phyloP scores from a whole-genome alignment of 2,329 filamentous ascomycete species.

The Fusarium sp. region DNA sequence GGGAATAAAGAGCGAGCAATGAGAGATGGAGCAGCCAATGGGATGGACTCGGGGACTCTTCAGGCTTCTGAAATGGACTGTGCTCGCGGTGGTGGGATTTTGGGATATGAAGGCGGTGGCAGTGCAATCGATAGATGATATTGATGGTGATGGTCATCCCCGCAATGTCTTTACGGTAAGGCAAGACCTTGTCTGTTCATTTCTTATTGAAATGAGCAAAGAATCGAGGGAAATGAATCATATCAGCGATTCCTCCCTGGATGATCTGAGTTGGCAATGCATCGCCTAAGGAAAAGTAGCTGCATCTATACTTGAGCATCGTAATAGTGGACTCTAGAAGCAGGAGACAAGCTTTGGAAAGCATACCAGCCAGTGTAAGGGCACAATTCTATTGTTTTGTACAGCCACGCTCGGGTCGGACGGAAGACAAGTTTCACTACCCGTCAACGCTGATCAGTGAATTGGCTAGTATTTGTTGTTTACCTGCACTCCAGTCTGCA shows the following conservation, averaged over 20 bases:
- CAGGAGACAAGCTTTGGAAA: not conserved
- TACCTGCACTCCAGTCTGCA: not conserved
- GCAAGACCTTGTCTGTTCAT: constrained; percentile 28
- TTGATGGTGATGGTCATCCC: constrained; percentile 20
- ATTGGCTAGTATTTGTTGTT: constrained; percentile 20
- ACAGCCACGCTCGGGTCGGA: constrained; percentile 36
- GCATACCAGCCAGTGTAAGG: not conserved
- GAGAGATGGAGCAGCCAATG: not conserved
- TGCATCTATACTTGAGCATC: not conserved
- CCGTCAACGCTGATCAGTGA: constrained; percentile 14
- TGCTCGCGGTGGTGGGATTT: constrained; percentile 17
- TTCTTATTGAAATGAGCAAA: constrained; percentile 21
- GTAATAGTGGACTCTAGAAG: not conserved
- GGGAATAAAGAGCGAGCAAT: not conserved
- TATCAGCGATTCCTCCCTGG: not conserved
- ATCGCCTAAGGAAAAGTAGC: not conserved
- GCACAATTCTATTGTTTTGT: constrained; percentile 22
- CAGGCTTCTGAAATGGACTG: constrained; percentile 10
- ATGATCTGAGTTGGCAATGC: constrained; percentile 5
- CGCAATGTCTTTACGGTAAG: constrained; percentile 1
- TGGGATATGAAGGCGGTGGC: constrained; percentile 32
- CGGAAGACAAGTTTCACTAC: constrained; percentile 29
- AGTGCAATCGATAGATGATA: constrained; percentile 30
- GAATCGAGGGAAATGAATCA: constrained; percentile 21
- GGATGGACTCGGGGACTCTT: not conserved